Conservation (phyloP, 2,329 filamentous ascomycete genomes). For the Harringtonia lauricola region DNA sequence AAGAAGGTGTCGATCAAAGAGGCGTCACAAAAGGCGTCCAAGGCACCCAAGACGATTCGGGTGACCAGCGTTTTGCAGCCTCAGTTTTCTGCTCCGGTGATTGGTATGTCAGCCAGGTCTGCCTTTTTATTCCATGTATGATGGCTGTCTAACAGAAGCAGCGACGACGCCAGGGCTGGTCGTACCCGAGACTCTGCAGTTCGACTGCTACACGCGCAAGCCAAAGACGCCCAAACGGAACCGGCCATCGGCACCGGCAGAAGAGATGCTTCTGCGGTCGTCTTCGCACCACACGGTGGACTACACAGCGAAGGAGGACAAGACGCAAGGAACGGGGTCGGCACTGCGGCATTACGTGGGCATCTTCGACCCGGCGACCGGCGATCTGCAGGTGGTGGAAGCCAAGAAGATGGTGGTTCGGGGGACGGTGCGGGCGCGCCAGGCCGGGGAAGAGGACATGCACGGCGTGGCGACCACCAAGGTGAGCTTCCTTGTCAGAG, state of each 20-base stretch:
- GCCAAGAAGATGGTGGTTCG: conserved; percentile 54
- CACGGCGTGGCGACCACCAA: conserved; percentile 23
- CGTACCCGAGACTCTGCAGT: conserved; percentile 26
- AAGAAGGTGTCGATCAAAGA: conserved; percentile 39
- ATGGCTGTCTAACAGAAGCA: conserved; percentile 12
- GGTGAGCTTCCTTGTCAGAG: conserved; percentile 16
- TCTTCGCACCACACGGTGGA: conserved; percentile 44
- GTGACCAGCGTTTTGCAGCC: conserved; percentile 35
- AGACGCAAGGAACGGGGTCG: conserved; percentile 25
- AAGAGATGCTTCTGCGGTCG: conserved; percentile 47
- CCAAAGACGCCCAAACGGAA: conserved; percentile 19
- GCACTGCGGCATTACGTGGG: conserved; percentile 54
- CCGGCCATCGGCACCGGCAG: conserved; percentile 18
- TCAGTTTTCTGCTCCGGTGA: conserved; percentile 34
- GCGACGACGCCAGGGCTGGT: conserved; percentile 30
- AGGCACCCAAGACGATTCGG: conserved; percentile 20
- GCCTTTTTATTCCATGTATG: neutral
- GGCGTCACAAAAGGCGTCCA: conserved; percentile 12
- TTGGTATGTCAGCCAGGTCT: conserved; percentile 16
- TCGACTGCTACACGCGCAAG: conserved; percentile 36
- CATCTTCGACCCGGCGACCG: conserved; percentile 49
- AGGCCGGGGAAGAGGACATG: conserved; percentile 35
- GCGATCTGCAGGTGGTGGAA: conserved; percentile 48
- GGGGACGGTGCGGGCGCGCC: conserved; percentile 44
- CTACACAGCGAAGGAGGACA: conserved; percentile 47